Evolutionary conservation across 1,284 basidiomycete genomes (phyloP), one percentile per base, ranked within the genome.

Genomic region (Irpex rosettiformis): DNA sequence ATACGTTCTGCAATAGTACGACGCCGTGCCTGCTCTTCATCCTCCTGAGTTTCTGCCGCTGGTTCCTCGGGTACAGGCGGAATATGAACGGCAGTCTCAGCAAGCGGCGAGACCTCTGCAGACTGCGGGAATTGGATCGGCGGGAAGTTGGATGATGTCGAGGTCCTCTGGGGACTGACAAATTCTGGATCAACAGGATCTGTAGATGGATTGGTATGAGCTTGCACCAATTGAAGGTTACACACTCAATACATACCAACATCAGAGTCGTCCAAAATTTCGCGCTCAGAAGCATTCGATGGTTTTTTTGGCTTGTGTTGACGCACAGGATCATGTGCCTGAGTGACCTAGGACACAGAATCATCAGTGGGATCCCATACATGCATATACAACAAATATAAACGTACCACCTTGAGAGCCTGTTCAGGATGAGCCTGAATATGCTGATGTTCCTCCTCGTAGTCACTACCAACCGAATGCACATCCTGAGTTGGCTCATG

Each of bases 1-100:
- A 92, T 90, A 3, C 89, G 79, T 62, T 91, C 89, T 1, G 89
- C 88, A 49, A 91, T 87, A 1, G 86, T 86, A 28, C 75, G 77
- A n/a, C 82, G 78, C 53, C 82, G 76, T 2, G 70, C 69, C 28
- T 77, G 72, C 56, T 81, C 84, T 0, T 75, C 72, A 60, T 85
- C 81, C 61, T 79, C 80, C 49, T 73, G 73, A 3, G 67, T 65
- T 52, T 73, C 24, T 54, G 16, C 2, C 2, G 24, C 30, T 42
- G 37, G 25, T 16, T 6, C 51, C 11, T 13, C 27, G 40, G 4
- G 4, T 27, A 16, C 56, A 24, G 52, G 48, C 24, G 18, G 48
- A 4, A 40, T 18, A 1, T 18, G 22, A 21, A 11, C 33, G 4
- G 29, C 21, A 28, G 24, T 22, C 58, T 30, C 18, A 37, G 24